phyloP scores from a whole-genome alignment of 2,329 filamentous ascomycete genomes.

The Sclerotinia nivalis region DNA sequence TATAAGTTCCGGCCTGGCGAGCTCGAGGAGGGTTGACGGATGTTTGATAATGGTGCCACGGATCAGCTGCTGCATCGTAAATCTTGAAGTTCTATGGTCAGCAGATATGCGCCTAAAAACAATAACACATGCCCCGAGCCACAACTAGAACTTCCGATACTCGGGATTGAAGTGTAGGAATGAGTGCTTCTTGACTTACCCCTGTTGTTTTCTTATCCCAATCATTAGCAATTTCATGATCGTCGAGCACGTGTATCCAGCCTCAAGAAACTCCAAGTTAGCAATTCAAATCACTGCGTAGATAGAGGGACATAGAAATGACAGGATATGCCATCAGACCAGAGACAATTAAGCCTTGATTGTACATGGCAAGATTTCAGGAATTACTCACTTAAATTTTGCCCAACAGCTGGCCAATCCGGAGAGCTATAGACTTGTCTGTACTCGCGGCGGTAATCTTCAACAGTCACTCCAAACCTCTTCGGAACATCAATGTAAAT shows the following conservation, averaged over 20 bases:
- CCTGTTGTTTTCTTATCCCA: constrained; percentile 83
- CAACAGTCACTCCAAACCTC: constrained; percentile 68
- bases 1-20: constrained; percentile 49
- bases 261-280: constrained; percentile 3
- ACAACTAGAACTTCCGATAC: neutral
- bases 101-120: neutral
- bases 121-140: neutral
- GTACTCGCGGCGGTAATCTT: constrained; percentile 88
- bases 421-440: constrained; percentile 94
- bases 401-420: constrained; percentile 76
- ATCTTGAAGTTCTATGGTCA: constrained; percentile 3
- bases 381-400: constrained; percentile 65
- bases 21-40: constrained; percentile 77
- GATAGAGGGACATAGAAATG: neutral
- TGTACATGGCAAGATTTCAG: neutral
- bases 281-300: neutral
- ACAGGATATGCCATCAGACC: neutral
- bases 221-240: constrained; percentile 95
- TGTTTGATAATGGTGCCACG: constrained; percentile 84
- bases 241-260: constrained; percentile 96
- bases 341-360: neutral
- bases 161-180: constrained; percentile 25
- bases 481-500: constrained; percentile 89
- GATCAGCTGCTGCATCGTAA: constrained; percentile 47
- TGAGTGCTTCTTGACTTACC: constrained; percentile 56